Percentiles rank a stretch among this genome's conserved stretches.
Evolutionary conservation across 768 basidiomycete species (phyloP).

Genomic region (Psilocybe azurescens): DNA sequence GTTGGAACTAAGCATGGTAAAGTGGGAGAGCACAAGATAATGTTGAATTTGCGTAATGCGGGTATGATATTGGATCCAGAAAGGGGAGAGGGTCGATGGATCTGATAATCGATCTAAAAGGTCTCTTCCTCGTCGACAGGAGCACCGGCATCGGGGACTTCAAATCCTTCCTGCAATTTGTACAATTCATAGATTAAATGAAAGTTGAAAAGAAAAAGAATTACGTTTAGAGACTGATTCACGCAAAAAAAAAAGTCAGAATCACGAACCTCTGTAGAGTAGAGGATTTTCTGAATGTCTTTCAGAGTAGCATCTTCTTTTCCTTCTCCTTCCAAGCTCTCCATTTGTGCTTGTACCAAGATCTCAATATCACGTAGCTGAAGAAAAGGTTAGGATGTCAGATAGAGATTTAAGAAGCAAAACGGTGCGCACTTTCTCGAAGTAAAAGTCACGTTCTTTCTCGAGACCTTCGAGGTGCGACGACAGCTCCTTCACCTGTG

Average conservation of each 20-base stretch:
- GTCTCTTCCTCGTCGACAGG: conserved; percentile 68
- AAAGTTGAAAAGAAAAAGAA: background rate
- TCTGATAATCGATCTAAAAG: conserved; percentile 22
- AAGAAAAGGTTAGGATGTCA: background rate
- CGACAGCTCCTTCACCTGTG: conserved; percentile 83
- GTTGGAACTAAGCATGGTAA: background rate
- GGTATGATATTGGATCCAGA: conserved; percentile 1
- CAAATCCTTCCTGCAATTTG: conserved; percentile 81
- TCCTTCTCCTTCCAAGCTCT: conserved; percentile 59
- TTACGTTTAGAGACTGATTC: background rate
- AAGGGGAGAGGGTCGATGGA: background rate
- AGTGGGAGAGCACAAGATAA: background rate
- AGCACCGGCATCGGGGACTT: conserved; percentile 73
- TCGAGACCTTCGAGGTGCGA: conserved; percentile 87
- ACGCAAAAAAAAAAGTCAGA: background rate
- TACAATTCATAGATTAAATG: background rate
- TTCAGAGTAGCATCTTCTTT: conserved; percentile 66
- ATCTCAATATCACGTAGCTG: conserved; percentile 97
- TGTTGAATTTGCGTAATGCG: background rate
- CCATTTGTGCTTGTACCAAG: conserved; percentile 81
- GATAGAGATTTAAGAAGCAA: background rate
- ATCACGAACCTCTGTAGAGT: conserved; percentile 85
- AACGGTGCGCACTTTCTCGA: conserved; percentile 77
- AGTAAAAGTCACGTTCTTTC: conserved; percentile 99
- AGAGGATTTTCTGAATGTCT: conserved; percentile 91